phyloP scores from a whole-genome alignment of 2,329 filamentous ascomycete species.

The Pseudocercospora macadamiae region DNA sequence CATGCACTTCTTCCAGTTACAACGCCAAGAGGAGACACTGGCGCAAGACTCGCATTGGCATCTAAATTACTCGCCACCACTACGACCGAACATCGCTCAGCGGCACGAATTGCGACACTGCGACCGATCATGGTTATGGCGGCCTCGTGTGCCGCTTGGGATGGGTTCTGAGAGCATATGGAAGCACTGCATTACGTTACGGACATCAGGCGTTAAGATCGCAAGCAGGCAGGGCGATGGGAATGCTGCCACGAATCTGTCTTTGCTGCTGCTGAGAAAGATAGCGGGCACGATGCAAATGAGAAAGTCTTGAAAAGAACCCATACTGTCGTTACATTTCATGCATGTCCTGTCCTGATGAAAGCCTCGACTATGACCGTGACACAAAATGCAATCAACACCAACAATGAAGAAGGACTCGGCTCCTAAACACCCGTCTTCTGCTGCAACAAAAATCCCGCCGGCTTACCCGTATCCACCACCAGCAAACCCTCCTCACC shows the following conservation, averaged over 20 bases:
- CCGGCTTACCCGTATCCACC: conserved; percentile 61
- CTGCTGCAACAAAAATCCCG: conserved; percentile 35
- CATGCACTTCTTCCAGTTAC: conserved; percentile 67
- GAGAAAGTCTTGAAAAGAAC: conserved; percentile 27
- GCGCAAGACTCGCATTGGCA: conserved; percentile 99
- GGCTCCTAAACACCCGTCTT: conserved; percentile 18
- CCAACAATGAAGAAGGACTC: no score
- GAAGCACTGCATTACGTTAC: conserved; percentile 18
- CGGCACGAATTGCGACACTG: conserved; percentile 18
- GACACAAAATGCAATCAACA: no score
- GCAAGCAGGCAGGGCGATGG: conserved; percentile 17
- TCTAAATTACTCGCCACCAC: conserved; percentile 69
- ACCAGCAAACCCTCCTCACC: conserved; percentile 69
- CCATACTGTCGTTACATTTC: not conserved
- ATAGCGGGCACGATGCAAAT: conserved; percentile 27
- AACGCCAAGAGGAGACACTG: conserved; percentile 99
- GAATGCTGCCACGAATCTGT: conserved; percentile 18
- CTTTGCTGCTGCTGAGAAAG: conserved; percentile 23
- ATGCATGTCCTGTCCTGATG: no score
- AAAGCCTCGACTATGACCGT: no score
- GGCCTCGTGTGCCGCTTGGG: conserved; percentile 11
- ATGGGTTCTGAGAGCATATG: conserved; percentile 16
- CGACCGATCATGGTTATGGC: conserved; percentile 14
- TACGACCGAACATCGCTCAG: conserved; percentile 21
- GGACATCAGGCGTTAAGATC: conserved; percentile 25